Conservation (phyloP, 2,329 filamentous ascomycete species). For the Nigrospora osmanthi region DNA sequence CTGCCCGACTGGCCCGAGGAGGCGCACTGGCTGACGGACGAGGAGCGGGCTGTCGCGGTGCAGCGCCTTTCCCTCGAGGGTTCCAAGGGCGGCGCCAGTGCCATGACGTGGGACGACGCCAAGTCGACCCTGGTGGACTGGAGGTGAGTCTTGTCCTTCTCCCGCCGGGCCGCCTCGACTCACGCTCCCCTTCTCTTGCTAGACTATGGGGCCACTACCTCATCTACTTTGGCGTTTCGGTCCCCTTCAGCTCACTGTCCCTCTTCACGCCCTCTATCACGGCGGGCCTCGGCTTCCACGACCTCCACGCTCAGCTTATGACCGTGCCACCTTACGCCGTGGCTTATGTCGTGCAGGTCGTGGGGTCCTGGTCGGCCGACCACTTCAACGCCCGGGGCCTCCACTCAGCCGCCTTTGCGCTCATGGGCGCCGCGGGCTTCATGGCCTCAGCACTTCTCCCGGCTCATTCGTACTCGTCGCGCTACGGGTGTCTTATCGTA, state of each 20-base stretch:
- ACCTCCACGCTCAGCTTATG: conserved; percentile 49
- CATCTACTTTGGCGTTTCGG: conserved; percentile 29
- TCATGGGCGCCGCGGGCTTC: conserved; percentile 39
- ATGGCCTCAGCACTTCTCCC: conserved; percentile 56
- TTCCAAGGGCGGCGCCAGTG: conserved; percentile 49
- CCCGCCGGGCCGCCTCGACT: background rate
- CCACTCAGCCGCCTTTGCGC: conserved; percentile 31
- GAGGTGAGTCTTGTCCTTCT: conserved; percentile 14
- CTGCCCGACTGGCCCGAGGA: conserved; percentile 60
- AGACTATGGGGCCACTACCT: conserved; percentile 58
- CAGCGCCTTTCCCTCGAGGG: conserved; percentile 33
- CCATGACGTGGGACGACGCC: conserved; percentile 59
- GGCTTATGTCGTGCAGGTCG: conserved; percentile 17
- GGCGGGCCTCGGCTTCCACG: conserved; percentile 16
- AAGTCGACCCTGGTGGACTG: conserved; percentile 58
- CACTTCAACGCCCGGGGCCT: conserved; percentile 43
- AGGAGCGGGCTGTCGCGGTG: conserved; percentile 48
- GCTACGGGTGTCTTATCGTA: conserved; percentile 62
- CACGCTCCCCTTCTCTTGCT: background rate
- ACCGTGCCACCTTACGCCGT: conserved; percentile 57
- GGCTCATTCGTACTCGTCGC: conserved; percentile 44
- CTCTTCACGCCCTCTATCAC: conserved; percentile 52
- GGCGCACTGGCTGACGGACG: conserved; percentile 49
- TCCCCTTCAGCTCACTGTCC: conserved; percentile 19
- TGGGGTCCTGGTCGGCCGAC: conserved; percentile 52